Conservation (phyloP, 176 grass and related monocot genomes). For the Musa schizocarpa region DNA sequence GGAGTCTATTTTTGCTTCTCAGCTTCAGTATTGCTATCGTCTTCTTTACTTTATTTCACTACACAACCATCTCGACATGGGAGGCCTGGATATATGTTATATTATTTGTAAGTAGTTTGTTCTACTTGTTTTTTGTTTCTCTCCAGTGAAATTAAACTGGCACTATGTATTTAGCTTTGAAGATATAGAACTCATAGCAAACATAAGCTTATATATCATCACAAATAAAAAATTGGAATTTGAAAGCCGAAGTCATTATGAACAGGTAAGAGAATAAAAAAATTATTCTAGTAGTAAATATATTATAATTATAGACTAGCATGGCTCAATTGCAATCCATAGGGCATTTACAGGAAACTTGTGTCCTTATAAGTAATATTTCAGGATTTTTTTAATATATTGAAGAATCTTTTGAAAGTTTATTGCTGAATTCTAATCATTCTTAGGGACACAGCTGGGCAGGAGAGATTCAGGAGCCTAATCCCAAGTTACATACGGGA, state of each 20-base stretch:
- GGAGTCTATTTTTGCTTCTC: too few species aligned
- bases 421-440: neutral
- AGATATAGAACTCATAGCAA: neutral
- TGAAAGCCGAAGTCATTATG: neutral
- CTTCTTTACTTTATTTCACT: too few species aligned
- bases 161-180: neutral
- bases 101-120: too few species aligned
- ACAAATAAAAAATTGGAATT: neutral
- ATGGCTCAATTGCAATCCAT: neutral
- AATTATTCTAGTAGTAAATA: neutral
- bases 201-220: neutral
- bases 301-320: neutral
- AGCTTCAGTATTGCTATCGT: too few species aligned
- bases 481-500: slow-evolving; percentile 97
- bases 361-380: neutral
- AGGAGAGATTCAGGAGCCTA: slow-evolving; percentile 92
- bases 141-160: too few species aligned
- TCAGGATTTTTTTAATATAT: neutral
- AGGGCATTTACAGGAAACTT: neutral
- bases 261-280: neutral
- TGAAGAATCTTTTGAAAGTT: neutral
- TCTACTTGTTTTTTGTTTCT: too few species aligned
- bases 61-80: too few species aligned
- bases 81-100: too few species aligned
- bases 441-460: slow-evolving; percentile 90